Evolutionary conservation across 2,329 filamentous ascomycete genomes (phyloP).

Genomic region (Bipolaris oryzae): DNA sequence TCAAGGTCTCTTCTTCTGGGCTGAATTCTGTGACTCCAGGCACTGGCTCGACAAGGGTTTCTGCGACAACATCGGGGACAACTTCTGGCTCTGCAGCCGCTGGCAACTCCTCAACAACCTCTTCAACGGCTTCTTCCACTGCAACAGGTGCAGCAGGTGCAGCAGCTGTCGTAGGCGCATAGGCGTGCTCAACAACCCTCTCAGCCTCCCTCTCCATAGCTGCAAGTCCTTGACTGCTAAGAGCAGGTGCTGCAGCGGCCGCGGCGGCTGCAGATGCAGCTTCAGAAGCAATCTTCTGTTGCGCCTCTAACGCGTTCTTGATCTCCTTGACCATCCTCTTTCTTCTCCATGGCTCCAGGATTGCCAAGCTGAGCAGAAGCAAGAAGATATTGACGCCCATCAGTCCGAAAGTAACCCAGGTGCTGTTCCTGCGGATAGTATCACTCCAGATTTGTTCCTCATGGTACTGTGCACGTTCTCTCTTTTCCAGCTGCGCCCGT

Average conservation of each 20-base stretch:
- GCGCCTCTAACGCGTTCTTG: slow-evolving; percentile 43
- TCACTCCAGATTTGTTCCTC: slow-evolving; percentile 99
- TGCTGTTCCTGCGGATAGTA: slow-evolving; percentile 92
- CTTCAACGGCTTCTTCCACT: background rate
- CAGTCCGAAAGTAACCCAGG: slow-evolving; percentile 96
- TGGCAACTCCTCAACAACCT: slow-evolving; percentile 14
- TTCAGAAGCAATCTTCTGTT: slow-evolving; percentile 31
- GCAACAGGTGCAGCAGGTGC: slow-evolving; percentile 3
- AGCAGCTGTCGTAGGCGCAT: background rate
- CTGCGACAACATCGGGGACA: slow-evolving; percentile 5
- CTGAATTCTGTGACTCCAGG: slow-evolving; percentile 10
- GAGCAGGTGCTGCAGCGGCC: slow-evolving; percentile 7
- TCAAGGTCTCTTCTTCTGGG: slow-evolving; percentile 13
- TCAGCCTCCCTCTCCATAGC: slow-evolving; percentile 31
- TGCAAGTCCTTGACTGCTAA: slow-evolving; percentile 4
- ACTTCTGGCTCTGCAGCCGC: slow-evolving; percentile 7
- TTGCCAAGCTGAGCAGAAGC: slow-evolving; percentile 83
- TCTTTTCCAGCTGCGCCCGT: slow-evolving; percentile 74
- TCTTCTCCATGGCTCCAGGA: slow-evolving; percentile 91
- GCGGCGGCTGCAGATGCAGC: slow-evolving; percentile 9
- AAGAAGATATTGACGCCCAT: slow-evolving; percentile 96
- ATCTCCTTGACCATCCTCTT: slow-evolving; percentile 80
- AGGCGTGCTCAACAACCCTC: slow-evolving; percentile 18
- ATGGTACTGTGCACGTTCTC: slow-evolving; percentile 90
- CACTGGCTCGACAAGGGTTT: slow-evolving; percentile 7